Conservation (phyloP, 352 stramenopile species). For the Pythium guiyangense region DNA sequence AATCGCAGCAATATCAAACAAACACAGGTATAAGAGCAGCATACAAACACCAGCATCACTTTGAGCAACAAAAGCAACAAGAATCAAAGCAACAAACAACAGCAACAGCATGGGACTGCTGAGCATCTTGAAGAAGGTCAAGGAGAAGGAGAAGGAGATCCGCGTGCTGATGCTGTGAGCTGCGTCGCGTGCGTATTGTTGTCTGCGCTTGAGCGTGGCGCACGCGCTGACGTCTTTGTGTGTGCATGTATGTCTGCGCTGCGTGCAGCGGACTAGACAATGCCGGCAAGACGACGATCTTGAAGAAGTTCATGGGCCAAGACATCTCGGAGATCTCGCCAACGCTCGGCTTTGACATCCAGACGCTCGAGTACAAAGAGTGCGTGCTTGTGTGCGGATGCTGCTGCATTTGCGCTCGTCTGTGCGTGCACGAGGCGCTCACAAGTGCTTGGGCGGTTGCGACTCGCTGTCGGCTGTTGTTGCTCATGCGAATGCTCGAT, state of each 20-base stretch:
- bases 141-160: conserved; percentile 99
- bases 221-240: not conserved
- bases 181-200: not conserved
- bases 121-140: conserved; percentile 96
- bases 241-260: no score
- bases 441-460: not conserved
- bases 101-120: conserved; percentile 78
- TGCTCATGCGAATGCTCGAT: no score
- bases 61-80: no score
- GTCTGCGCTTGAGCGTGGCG: not conserved
- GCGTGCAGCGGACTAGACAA: conserved; percentile 95
- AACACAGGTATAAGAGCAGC: no score
- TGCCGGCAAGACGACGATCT: conserved; percentile 98
- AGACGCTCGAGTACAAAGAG: conserved; percentile 96
- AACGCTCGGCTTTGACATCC: conserved; percentile 99
- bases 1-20: no score
- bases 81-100: no score
- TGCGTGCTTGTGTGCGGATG: conserved; percentile 31
- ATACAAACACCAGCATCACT: no score
- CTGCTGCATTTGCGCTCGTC: conserved; percentile 1
- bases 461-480: no score
- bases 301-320: conserved; percentile 97
- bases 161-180: conserved; percentile 95
- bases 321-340: conserved; percentile 96
- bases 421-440: not conserved